Evolutionary conservation across 768 basidiomycete genomes (phyloP), one percentile per base, ranked within the genome.

Genomic region (Suillus bovinus): DNA sequence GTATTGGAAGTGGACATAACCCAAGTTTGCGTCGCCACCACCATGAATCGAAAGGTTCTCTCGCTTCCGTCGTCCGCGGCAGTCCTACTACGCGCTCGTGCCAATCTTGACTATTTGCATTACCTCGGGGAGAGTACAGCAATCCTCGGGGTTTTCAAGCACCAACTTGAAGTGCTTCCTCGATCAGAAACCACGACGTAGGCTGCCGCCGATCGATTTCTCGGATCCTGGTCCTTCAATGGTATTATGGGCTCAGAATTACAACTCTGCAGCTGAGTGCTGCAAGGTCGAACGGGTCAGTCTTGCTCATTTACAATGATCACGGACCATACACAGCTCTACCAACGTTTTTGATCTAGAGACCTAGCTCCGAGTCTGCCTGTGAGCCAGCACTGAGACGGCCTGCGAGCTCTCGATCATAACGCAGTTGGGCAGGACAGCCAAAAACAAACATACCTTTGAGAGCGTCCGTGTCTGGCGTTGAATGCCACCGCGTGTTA

Each of bases 191-290:
- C 55, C 22, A 38, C 55, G 39, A 39, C 27, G 55, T 10, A 56
- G 55, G 55, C 55, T 33, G 50, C 50, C 50, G 29, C 11, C 31
- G 50, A 52, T 52, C 50, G 11, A 52, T 29, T 52, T 52, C 29
- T 52, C 50, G 50, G 50, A 52, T 31, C 29, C 50, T 52, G 5
- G 29, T 17, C 49, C 50, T 52, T n/a, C n/a, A n/a, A n/a, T n/a
- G 31, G 31, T 52, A 29, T 47, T 46, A 31, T 17, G 50, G 20
- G 20, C 31, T n/a, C 29, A 52, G 11, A 33, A n/a, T n/a, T n/a
- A n/a, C 34, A 13, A 52, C 50, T 52, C 31, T 33, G 50, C 17
- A 29, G 13, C 53, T 36, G 33, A n/a, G 50, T 34, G n/a, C 17
- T 36, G 54, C 22, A 14, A 55, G 22, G 34, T 24, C 6, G 10